Evolutionary conservation across 305 asterid genomes (phyloP).

Genomic region (Andrographis paniculata): DNA sequence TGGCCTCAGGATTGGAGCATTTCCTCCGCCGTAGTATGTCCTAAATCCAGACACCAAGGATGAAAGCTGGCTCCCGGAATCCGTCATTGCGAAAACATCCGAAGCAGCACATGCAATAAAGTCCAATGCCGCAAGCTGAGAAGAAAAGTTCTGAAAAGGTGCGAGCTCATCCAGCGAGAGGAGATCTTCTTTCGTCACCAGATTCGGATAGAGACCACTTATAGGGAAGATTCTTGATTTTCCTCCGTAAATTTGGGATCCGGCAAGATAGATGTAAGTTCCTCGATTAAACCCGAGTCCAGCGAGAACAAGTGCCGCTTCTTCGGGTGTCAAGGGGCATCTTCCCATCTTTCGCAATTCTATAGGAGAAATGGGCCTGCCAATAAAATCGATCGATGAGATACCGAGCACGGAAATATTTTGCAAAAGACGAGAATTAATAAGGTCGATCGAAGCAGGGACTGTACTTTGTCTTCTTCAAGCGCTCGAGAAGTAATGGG

Average conservation of each 20-base stretch:
- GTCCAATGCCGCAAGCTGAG: conserved; percentile 97
- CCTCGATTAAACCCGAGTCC: conserved; percentile 62
- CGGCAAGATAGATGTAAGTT: conserved; percentile 79
- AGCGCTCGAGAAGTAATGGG: conserved; percentile 63
- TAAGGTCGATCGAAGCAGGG: background rate
- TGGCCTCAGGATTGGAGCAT: conserved; percentile 75
- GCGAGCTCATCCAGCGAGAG: conserved; percentile 69
- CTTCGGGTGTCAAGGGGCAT: conserved; percentile 96
- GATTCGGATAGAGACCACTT: conserved; percentile 52
- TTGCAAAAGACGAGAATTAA: background rate
- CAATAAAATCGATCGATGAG: background rate
- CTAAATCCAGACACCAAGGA: conserved; percentile 85
- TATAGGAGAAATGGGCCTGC: conserved; percentile 39
- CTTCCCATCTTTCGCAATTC: conserved; percentile 66
- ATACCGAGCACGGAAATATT: background rate
- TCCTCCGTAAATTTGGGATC: conserved; percentile 77
- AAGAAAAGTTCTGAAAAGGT: conserved; percentile 74
- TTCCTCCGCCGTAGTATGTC: conserved; percentile 72
- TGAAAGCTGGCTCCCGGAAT: conserved; percentile 91
- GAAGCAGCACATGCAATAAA: conserved; percentile 80
- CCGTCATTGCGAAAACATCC: conserved; percentile 85
- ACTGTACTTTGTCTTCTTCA: conserved; percentile 48
- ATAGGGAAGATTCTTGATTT: conserved; percentile 63
- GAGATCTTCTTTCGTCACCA: conserved; percentile 79
- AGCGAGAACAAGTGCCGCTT: conserved; percentile 80